A percentile compares a stretch with the other conserved stretches of the same genome.
These are phyloP conservation scores for Yarrowia sp. DNA, from an alignment of 805 yeast genomes.

Conservation along the genomic window DNA sequence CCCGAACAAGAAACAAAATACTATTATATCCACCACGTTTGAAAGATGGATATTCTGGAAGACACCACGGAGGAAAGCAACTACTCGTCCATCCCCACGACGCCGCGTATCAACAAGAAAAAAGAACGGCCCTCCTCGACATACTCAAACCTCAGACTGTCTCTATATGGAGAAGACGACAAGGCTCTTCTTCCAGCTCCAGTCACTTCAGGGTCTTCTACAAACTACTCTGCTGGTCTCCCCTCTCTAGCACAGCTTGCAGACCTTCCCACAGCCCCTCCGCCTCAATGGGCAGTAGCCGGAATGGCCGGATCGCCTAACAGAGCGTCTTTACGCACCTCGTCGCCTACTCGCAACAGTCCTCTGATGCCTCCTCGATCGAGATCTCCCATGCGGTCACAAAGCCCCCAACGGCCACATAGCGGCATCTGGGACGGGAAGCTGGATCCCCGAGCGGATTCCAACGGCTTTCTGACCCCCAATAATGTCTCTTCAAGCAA, in stretches of 20 bases:
- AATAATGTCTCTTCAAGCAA: neutral
- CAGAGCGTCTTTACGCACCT: neutral
- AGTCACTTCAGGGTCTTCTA: neutral
- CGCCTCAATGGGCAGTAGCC: slow-evolving; percentile 5
- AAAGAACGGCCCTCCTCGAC: slow-evolving; percentile 23
- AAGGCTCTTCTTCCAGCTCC: slow-evolving; percentile 4
- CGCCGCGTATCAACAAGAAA: slow-evolving; percentile 17
- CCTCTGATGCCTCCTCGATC: slow-evolving; percentile 12
- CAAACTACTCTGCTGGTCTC: slow-evolving; percentile 10
- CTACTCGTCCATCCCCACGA: slow-evolving; percentile 5
- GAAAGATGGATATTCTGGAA: slow-evolving; percentile 3
- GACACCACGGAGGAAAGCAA: slow-evolving; percentile 22
- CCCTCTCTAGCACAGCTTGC: slow-evolving; percentile 3
- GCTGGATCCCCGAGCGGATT: neutral
- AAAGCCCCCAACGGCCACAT: slow-evolving; percentile 6
- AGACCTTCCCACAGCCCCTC: slow-evolving; percentile 1
- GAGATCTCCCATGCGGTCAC: slow-evolving; percentile 11
- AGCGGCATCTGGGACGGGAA: slow-evolving; percentile 16
- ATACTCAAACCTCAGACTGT: slow-evolving; percentile 16
- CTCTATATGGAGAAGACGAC: slow-evolving; percentile 13
- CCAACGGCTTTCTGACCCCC: neutral
- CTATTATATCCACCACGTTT: neutral
- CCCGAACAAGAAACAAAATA: neutral
- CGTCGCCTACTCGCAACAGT: neutral
- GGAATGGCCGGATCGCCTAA: slow-evolving; percentile 11